Conservation (phyloP, 192 early-diverging fungal genomes). For the Oehlia diaphana region DNA sequence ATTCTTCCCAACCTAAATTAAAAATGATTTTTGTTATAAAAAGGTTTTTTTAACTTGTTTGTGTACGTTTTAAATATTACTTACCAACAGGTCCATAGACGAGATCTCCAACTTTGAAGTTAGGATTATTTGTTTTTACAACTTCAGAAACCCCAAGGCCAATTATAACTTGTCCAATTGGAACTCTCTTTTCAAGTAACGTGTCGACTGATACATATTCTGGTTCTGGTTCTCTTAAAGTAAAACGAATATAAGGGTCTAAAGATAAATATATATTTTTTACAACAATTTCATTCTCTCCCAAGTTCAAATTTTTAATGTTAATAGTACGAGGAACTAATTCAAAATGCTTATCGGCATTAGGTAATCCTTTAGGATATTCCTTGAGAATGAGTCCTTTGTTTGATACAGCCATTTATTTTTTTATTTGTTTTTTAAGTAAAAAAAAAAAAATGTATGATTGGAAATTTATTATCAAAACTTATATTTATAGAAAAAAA, state of each 20-base stretch:
- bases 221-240: slow-evolving; percentile 37
- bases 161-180: slow-evolving; percentile 24
- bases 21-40: too few species aligned
- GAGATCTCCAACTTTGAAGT: too few species aligned
- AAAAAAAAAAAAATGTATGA: too few species aligned
- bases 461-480: too few species aligned
- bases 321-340: slow-evolving; percentile 35
- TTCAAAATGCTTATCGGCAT: not conserved
- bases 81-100: too few species aligned
- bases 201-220: slow-evolving; percentile 11
- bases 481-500: too few species aligned
- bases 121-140: too few species aligned
- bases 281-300: slow-evolving; percentile 56
- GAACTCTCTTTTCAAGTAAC: slow-evolving; percentile 36
- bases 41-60: too few species aligned
- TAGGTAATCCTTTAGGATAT: not conserved
- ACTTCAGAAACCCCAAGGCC: too few species aligned
- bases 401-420: not conserved
- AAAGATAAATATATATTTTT: slow-evolving; percentile 68
- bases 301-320: slow-evolving; percentile 42
- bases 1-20: too few species aligned
- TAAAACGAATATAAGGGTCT: slow-evolving; percentile 57
- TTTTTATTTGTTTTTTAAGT: too few species aligned
- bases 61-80: too few species aligned
- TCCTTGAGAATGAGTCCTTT: not conserved